Evolutionary conservation across 2,329 filamentous ascomycete genomes (phyloP), one percentile per base, ranked within the genome.

Genomic region (Pseudocercospora eumusae): DNA sequence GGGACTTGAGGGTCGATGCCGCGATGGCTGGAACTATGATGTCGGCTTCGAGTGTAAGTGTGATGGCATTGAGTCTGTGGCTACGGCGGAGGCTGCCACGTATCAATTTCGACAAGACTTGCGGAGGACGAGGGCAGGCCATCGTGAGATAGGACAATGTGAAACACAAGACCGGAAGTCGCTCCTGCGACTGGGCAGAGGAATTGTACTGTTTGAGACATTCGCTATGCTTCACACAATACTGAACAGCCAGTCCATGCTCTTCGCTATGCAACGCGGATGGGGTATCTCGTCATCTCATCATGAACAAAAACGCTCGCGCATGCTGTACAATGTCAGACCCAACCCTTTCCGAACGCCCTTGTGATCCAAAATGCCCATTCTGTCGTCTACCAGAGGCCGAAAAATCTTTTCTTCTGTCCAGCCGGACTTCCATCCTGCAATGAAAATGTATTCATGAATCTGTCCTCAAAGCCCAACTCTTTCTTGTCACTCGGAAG

Each of bases 381-480:
- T 47, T 7, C 27, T 9, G 25, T 28, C 25, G 25, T 31, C n/a
- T 52, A 27, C 52, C 52, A 54, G 18, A 54, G 52, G n/a, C 50
- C 56, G 25, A 56, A 56, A 42, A 62, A 53, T 4, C 58, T 56
- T 18, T 55, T 59, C 56, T 57, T 54, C 56, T 52, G 58, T 44
- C 21, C 28, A 4, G 28, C 31, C 31, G 56, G 56, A 40, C 52
- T 54, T 8, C 18, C 50, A 55, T 68, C 66, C 5, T 64, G 55
- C 50, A 69, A 52, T 11, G 49, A 56, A 44, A 69, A 69, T 2
- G 62, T 63, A 8, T 61, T 62, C 15, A 42, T 55, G 21, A 69
- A 69, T 31, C 67, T 40, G 13, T 68, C 67, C 59, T 69, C 67
- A 23, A 69, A 53, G 31, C 67, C 67, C n/a, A 61, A 63, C 53